Conservation (phyloP, 305 asterid genomes). For the Fraxinus baroniana region DNA sequence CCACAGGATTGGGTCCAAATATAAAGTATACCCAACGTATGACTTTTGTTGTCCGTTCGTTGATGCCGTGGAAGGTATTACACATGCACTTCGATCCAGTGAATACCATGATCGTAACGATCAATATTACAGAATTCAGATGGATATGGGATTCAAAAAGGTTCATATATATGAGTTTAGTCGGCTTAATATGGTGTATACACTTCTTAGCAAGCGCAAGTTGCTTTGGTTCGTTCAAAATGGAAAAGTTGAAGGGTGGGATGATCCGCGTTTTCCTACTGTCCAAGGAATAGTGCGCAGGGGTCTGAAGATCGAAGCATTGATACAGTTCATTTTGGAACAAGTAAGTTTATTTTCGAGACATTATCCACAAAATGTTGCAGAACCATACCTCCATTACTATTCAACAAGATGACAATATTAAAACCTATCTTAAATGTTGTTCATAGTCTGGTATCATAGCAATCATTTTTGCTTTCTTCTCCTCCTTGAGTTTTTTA, state of each 20-base stretch:
- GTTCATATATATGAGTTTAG: constrained; percentile 87
- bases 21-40: constrained; percentile 86
- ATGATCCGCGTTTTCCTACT: constrained; percentile 96
- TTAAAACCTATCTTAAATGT: background rate
- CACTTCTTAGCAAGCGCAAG: constrained; percentile 98
- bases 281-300: constrained; percentile 96
- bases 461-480: background rate
- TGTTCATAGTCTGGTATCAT: background rate
- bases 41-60: constrained; percentile 96
- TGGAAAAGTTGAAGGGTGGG: constrained; percentile 96
- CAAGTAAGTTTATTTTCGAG: constrained; percentile 50
- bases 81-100: constrained; percentile 93
- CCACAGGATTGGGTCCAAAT: constrained; percentile 80
- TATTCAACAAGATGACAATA: background rate
- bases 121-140: constrained; percentile 84
- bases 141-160: constrained; percentile 78
- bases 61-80: constrained; percentile 83
- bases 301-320: constrained; percentile 82
- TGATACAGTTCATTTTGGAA: constrained; percentile 87
- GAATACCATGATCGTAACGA: constrained; percentile 96
- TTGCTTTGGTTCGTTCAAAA: constrained; percentile 94
- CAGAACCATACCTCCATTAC: background rate
- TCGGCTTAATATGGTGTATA: constrained; percentile 84
- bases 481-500: background rate
- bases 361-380: background rate